Conservation (phyloP, 2,329 filamentous ascomycete species). For the Botrytis pseudocinerea region DNA sequence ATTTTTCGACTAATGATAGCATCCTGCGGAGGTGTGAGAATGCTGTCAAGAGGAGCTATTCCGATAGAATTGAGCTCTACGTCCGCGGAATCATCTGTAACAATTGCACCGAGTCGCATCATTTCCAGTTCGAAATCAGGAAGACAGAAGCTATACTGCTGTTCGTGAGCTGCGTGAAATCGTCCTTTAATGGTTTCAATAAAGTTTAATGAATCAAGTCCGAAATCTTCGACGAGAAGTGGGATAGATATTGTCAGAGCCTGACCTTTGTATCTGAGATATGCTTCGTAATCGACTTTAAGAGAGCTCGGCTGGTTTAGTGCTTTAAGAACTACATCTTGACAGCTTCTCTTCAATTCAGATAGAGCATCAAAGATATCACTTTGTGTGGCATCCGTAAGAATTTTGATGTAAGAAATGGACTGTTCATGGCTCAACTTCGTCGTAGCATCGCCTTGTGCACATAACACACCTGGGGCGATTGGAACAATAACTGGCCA, state of each 20-base stretch:
- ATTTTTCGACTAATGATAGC: constrained; percentile 11
- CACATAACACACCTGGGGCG: constrained; percentile 16
- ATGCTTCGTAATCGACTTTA: constrained; percentile 9
- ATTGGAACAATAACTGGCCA: constrained; percentile 19
- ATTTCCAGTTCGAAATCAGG: constrained; percentile 7
- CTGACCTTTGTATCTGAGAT: constrained; percentile 18
- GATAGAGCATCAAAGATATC: neutral
- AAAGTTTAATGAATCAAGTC: neutral
- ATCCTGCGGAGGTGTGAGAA: neutral
- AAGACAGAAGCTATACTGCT: constrained; percentile 19
- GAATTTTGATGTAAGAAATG: constrained; percentile 4
- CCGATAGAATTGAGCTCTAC: constrained; percentile 5
- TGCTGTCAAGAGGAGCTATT: neutral
- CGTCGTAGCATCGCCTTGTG: constrained; percentile 14
- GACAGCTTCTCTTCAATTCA: neutral
- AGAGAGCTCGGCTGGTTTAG: neutral
- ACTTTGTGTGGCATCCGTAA: neutral
- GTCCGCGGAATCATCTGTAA: constrained; percentile 12
- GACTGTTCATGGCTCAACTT: constrained; percentile 20
- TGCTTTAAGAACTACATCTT: constrained; percentile 10
- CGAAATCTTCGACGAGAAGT: constrained; percentile 2
- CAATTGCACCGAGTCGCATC: constrained; percentile 11
- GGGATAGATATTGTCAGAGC: constrained; percentile 17
- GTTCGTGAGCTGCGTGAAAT: constrained; percentile 14
- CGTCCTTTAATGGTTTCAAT: neutral